Percentiles rank a stretch among this genome's conserved stretches.
Conservation (phyloP, 352 stramenopile species). For the Pythium rhizo-oryzae region DNA sequence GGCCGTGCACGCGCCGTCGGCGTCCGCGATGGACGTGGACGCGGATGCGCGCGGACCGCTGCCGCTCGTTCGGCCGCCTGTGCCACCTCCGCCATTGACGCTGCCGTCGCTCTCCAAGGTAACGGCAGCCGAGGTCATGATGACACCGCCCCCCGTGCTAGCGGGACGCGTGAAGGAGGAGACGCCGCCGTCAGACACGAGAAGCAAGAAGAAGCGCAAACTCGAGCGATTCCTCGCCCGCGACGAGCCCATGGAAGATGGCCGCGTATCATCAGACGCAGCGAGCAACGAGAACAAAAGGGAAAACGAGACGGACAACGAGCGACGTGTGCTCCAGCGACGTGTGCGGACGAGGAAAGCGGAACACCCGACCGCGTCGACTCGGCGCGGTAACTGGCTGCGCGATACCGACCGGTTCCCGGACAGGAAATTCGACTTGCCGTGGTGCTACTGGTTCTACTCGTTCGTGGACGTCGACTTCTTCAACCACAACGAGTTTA, state of each 20-base stretch:
- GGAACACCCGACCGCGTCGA: constrained; percentile 14
- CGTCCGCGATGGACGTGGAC: constrained; percentile 4
- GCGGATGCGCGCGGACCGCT: not conserved
- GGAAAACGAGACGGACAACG: not conserved
- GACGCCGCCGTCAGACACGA: constrained; percentile 11
- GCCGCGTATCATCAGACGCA: not conserved
- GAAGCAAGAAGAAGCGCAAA: constrained; percentile 48
- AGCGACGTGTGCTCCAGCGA: not conserved
- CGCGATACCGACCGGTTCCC: constrained; percentile 3
- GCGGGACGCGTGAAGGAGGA: constrained; percentile 8
- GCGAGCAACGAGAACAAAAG: not conserved
- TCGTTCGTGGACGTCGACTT: constrained; percentile 67
- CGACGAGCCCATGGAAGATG: constrained; percentile 11
- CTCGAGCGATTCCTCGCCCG: constrained; percentile 45
- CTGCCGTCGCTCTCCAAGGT: constrained; percentile 11
- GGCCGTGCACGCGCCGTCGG: not conserved
- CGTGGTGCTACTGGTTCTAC: constrained; percentile 75
- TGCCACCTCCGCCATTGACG: not conserved
- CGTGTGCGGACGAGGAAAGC: constrained; percentile 3
- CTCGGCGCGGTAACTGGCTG: not conserved
- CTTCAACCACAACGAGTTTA: constrained; percentile 79
- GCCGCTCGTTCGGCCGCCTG: not conserved
- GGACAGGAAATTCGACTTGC: constrained; percentile 46
- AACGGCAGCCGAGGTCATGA: not conserved
- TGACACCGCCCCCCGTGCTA: not conserved